Conservation (phyloP, 1,284 basidiomycete species). For the Trametes pubescens region DNA sequence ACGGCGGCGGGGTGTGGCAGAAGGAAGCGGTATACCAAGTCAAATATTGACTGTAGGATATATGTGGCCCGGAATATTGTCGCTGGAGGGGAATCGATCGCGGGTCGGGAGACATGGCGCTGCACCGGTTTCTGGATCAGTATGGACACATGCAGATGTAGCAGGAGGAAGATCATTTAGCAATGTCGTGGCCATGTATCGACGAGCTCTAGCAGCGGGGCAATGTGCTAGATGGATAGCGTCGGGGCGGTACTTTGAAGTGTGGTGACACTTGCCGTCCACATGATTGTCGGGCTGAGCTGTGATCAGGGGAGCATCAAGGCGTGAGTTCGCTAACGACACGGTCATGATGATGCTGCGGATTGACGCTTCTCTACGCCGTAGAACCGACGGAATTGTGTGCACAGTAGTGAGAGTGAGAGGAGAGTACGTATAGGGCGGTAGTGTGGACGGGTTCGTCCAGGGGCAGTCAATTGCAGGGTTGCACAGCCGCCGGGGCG, state of each 20-base stretch:
- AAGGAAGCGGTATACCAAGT: conserved; percentile 10
- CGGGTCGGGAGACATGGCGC: neutral
- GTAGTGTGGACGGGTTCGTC: too few relatives aligned
- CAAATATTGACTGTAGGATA: conserved; percentile 1
- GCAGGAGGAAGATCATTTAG: neutral
- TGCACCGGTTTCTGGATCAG: neutral
- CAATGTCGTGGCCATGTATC: neutral
- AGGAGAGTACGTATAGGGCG: too few relatives aligned
- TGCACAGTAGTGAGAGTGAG: too few relatives aligned
- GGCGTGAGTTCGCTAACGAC: too few relatives aligned
- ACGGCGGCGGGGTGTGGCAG: neutral
- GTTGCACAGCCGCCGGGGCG: too few relatives aligned
- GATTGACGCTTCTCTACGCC: too few relatives aligned
- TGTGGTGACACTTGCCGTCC: neutral
- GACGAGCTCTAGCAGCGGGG: neutral
- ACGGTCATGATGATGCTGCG: too few relatives aligned
- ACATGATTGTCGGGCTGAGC: too few relatives aligned
- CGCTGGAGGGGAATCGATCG: neutral
- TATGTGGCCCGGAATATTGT: neutral
- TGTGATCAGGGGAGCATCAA: too few relatives aligned
- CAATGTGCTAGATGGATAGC: neutral
- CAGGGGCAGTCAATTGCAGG: too few relatives aligned
- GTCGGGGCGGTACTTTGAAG: neutral
- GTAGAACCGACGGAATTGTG: too few relatives aligned
- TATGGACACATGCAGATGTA: neutral